These are phyloP conservation scores for Boletus coccyginus DNA, from an alignment of 768 basidiomycete genomes.

Conservation along the genomic window DNA sequence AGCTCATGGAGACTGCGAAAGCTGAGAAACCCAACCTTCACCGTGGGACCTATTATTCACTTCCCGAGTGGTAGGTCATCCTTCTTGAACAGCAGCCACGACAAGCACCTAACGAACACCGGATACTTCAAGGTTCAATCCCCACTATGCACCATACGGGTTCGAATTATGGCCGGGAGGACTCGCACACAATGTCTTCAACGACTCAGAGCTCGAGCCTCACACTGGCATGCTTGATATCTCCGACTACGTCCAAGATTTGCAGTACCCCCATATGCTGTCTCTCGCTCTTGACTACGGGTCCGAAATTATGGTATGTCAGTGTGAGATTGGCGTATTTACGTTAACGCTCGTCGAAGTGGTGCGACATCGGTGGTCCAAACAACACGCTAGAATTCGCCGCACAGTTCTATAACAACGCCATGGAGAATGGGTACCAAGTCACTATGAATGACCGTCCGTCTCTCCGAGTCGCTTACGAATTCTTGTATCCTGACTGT, in stretches of 20 bases:
- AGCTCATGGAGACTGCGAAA: slow-evolving; percentile 50
- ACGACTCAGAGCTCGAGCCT: slow-evolving; percentile 45
- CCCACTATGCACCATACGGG: slow-evolving; percentile 50
- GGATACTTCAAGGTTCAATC: slow-evolving; percentile 44
- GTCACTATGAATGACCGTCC: slow-evolving; percentile 46
- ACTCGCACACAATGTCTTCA: slow-evolving; percentile 50
- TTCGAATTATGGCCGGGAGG: slow-evolving; percentile 52
- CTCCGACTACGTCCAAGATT: slow-evolving; percentile 48
- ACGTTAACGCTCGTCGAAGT: slow-evolving; percentile 29
- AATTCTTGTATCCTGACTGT: not conserved
- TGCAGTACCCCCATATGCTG: slow-evolving; percentile 51
- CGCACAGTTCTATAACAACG: slow-evolving; percentile 44
- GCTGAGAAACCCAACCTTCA: slow-evolving; percentile 47
- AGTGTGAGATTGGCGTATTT: not conserved
- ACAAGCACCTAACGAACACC: not conserved
- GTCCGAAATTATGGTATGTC: slow-evolving; percentile 52
- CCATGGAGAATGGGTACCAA: slow-evolving; percentile 40
- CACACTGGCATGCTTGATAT: slow-evolving; percentile 53
- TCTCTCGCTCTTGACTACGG: slow-evolving; percentile 46
- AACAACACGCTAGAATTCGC: slow-evolving; percentile 46
- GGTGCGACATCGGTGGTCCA: slow-evolving; percentile 58
- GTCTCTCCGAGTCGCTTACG: slow-evolving; percentile 4
- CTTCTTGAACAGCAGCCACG: not conserved
- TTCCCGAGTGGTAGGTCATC: slow-evolving; percentile 48
- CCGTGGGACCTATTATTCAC: slow-evolving; percentile 56